Percentiles rank a stretch among this genome's conserved stretches.
These are phyloP conservation scores for Cytidiella melzeri DNA, from an alignment of 768 basidiomycete species.

Conservation along the genomic window DNA sequence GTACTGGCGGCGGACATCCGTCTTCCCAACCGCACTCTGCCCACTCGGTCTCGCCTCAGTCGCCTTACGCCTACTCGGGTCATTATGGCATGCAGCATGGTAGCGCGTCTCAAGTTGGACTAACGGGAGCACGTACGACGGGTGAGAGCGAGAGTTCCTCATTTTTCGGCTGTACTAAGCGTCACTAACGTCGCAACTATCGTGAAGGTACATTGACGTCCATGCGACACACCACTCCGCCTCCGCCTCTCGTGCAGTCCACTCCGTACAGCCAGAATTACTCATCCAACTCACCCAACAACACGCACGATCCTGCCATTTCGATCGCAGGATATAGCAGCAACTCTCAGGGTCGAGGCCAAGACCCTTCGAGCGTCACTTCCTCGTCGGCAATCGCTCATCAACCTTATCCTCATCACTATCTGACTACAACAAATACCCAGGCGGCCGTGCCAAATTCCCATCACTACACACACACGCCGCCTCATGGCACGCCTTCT, in stretches of 20 bases:
- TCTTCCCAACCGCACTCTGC: neutral
- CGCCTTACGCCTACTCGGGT: constrained; percentile 5
- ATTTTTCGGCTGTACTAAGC: neutral
- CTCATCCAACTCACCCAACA: neutral
- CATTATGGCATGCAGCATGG: neutral
- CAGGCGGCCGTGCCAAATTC: neutral
- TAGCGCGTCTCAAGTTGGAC: neutral
- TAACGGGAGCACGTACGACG: neutral
- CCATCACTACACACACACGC: constrained; percentile 1
- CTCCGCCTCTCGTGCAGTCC: constrained; percentile 6
- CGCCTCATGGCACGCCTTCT: neutral
- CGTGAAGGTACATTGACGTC: neutral
- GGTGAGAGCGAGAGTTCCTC: too few species aligned
- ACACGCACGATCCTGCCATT: neutral
- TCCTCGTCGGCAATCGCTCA: neutral
- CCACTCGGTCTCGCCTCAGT: constrained; percentile 1
- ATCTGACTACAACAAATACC: too few species aligned
- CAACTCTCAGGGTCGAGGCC: neutral
- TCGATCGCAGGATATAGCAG: neutral
- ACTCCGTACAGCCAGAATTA: neutral
- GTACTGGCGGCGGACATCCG: neutral
- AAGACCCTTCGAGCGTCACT: neutral
- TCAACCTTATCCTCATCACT: neutral
- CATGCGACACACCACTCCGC: constrained; percentile 4
- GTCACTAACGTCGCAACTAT: neutral